phyloP scores from a whole-genome alignment of 2,329 filamentous ascomycete genomes.

The Ophiostoma piceae region DNA sequence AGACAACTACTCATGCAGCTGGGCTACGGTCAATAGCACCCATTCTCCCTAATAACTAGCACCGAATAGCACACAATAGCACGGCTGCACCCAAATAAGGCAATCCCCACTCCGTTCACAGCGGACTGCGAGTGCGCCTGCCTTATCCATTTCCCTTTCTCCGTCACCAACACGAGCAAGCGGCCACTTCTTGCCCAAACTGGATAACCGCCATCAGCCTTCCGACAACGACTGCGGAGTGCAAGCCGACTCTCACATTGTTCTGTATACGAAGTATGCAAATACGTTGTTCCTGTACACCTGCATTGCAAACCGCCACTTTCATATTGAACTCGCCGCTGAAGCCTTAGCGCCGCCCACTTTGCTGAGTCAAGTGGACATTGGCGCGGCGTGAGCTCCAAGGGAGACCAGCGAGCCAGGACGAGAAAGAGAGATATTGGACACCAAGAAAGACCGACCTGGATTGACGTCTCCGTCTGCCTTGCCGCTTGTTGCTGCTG shows the following conservation, averaged over 20 bases:
- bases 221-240: neutral
- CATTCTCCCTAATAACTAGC: neutral
- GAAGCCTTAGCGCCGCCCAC: slow-evolving; percentile 20
- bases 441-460: neutral
- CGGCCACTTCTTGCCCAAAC: neutral
- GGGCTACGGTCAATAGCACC: neutral
- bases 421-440: neutral
- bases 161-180: neutral
- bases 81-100: neutral
- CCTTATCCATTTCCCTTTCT: neutral
- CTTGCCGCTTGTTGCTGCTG: neutral
- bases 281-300: neutral
- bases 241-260: neutral
- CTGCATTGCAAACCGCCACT: neutral
- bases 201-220: neutral
- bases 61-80: neutral
- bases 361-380: slow-evolving; percentile 22
- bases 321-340: neutral
- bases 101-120: slow-evolving; percentile 2
- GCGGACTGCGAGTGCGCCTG: neutral
- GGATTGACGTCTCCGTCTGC: neutral
- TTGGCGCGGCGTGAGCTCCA: neutral
- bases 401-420: neutral
- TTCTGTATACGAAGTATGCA: neutral
- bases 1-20: neutral